phyloP scores from a whole-genome alignment of 2,329 filamentous ascomycete species.

The Penicillium sp. region DNA sequence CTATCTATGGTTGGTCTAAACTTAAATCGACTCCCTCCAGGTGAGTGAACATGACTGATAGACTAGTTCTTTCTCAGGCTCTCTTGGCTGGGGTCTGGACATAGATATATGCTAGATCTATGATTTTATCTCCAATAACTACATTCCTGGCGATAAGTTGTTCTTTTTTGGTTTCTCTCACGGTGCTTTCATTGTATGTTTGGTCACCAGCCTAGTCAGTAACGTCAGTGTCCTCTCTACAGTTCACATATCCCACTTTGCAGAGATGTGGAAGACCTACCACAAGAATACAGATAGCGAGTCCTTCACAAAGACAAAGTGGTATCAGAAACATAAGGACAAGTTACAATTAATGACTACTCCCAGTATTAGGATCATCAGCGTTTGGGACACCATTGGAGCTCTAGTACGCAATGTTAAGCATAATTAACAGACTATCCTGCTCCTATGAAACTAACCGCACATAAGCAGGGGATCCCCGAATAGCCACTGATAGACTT shows the following conservation, averaged over 20 bases:
- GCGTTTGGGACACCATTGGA: constrained; percentile 32
- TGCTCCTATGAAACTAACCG: background rate
- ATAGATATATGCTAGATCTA: background rate
- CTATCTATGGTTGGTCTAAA: background rate
- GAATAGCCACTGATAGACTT: background rate
- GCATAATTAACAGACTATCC: background rate
- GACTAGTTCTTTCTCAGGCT: background rate
- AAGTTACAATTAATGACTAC: constrained; percentile 15
- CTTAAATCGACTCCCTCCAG: background rate
- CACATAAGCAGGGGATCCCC: background rate
- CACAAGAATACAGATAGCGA: background rate
- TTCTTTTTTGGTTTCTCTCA: constrained; percentile 35
- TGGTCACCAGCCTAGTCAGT: constrained; percentile 31
- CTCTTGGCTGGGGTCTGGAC: background rate
- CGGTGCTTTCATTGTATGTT: constrained; percentile 35
- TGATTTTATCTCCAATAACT: constrained; percentile 31
- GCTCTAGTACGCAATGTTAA: constrained; percentile 15
- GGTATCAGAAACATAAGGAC: background rate
- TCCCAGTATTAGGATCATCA: constrained; percentile 26
- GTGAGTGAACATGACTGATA: background rate
- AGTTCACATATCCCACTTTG: background rate
- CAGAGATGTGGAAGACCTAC: background rate
- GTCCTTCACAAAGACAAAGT: background rate
- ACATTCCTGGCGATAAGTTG: constrained; percentile 33
- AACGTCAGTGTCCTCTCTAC: constrained; percentile 27